Percentiles rank a stretch among this genome's conserved stretches.
Conservation (phyloP, 106 monocot genomes). For the Dendrobium chrysotoxum region DNA sequence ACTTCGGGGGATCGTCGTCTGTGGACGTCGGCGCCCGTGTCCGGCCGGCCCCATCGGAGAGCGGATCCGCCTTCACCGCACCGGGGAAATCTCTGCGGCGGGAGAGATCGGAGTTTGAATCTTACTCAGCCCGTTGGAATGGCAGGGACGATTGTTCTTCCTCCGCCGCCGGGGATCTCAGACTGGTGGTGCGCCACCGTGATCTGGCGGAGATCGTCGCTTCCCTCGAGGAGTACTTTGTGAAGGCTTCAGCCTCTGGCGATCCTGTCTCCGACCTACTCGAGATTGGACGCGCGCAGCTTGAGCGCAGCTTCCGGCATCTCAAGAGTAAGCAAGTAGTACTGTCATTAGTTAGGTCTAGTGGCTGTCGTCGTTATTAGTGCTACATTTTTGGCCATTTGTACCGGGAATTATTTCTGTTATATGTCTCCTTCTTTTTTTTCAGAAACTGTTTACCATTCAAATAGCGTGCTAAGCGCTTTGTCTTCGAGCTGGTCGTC, state of each 20-base stretch:
- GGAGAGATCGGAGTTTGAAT: slow-evolving; percentile 24
- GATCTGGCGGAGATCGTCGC: slow-evolving; percentile 72
- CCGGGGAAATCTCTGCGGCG: slow-evolving; percentile 1
- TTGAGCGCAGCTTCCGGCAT: slow-evolving; percentile 83
- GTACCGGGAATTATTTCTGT: not conserved
- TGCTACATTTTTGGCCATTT: not conserved
- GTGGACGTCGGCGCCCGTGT: slow-evolving; percentile 7
- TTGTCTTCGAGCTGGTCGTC: slow-evolving; percentile 81
- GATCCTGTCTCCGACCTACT: slow-evolving; percentile 63
- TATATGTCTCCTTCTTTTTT: no score
- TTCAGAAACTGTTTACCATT: slow-evolving; percentile 95
- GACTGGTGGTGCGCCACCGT: slow-evolving; percentile 70
- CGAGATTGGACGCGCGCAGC: slow-evolving; percentile 73
- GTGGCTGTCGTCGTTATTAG: slow-evolving; percentile 13
- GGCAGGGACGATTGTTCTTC: slow-evolving; percentile 12
- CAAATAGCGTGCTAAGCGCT: slow-evolving; percentile 74
- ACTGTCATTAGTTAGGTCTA: not conserved
- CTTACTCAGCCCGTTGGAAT: slow-evolving; percentile 17
- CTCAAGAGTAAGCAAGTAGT: slow-evolving; percentile 60
- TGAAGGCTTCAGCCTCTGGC: slow-evolving; percentile 71
- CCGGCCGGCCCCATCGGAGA: slow-evolving; percentile 33
- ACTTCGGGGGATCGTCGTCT: slow-evolving; percentile 20
- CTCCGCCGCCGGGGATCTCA: slow-evolving; percentile 23
- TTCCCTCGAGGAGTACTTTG: slow-evolving; percentile 79
- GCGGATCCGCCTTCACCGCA: slow-evolving; percentile 20